Evolutionary conservation across 208 protist genomes (phyloP), one percentile per base, ranked within the genome.

Genomic region (Wallacemonas sp.): DNA sequence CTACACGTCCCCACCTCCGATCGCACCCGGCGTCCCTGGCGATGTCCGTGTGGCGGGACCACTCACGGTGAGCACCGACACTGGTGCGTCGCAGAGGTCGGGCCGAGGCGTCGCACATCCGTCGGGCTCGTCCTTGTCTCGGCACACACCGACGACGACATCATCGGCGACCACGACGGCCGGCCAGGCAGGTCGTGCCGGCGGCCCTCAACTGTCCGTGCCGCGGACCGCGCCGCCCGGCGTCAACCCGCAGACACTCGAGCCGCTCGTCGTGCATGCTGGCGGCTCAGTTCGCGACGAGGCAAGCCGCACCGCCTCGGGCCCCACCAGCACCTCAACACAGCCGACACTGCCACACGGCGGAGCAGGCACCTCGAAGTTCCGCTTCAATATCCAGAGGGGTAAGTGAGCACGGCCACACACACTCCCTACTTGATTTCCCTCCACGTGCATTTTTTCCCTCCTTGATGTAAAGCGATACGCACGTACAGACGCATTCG

Each of bases 251-350:
- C 30, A 37, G 4, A 3, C 29, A 10, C 62, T 78, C 21, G 30
- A 59, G 9, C 72, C 72, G 1, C 72, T 78, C 9, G 54, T 70
- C 24, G 48, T 73, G 42, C 62, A 60, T 33, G 62, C 61, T 22
- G 5, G 1, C 55, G 50, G 32, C 30, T 21, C 29, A 5, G 30
- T 13, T 19, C 30, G 32, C 3, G 50, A 37, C 15, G 4, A 34
- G 13, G 50, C 17, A n/a, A n/a, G n/a, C n/a, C n/a, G n/a, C n/a
- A n/a, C n/a, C n/a, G n/a, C n/a, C n/a, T n/a, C 32, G 45, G 5
- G 45, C 24, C 26, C 5, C 5, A 26, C 22, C 24, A 53, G 45
- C 10, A 30, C 45, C 19, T 30, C 45, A 15, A n/a, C 24, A 3
- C 50, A 15, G 32, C 50, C 50, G 10, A 57, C 30, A 12, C 24